Base-by-base conservation (phyloP, 2,329 filamentous ascomycete genomes). In the Tolypocladium ovalisporum region DNA sequence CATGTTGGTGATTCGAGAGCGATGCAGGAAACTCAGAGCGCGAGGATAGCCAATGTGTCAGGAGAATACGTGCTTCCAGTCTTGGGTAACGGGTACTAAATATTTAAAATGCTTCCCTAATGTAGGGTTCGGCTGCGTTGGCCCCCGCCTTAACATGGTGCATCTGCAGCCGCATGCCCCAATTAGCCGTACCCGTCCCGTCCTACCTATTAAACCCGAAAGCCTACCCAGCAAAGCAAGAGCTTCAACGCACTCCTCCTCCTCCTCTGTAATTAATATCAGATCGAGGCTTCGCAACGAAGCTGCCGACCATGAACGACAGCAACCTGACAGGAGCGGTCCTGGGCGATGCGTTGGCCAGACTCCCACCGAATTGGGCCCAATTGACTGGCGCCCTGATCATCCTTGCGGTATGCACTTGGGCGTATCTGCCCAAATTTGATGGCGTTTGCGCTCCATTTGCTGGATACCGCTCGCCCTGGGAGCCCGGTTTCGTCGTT, bases 401-500 rank as follows among this genome's bases (percentile, higher is more conserved):
- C 35, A 9, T 57, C 29, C n/a, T 60, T 29, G n/a, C 40, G 1
- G 9, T 44, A 1, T 53, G 49, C 37, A 32, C 39, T 5, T 56
- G 44, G 49, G 19, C 52, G 13, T 57, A 54, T 42, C 54, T 36
- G 15, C 52, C 52, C 19, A 32, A 49, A 5, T 54, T 51, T 12
- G 39, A 39, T 2, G 35, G 40, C 19, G 9, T 59, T 15, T 37
- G 42, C 2, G 59, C 53, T 24, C 59, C 59, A 4, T 57, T 55
- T 42, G 51, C 42, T n/a, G 57, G 59, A 15, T 56, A 37, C 47
- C 49, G 57, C 13, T 60, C 32, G 12, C 40, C 59, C 1, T 57
- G 27, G 54, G 57, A 60, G 27, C 59, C 59, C 3, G 44, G 36
- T 1, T 49, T 60, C 36, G 22, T 60, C n/a, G 42, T 52, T 32